Base-by-base conservation (phyloP, 768 basidiomycete genomes). In the Solioccasus polychromus region DNA sequence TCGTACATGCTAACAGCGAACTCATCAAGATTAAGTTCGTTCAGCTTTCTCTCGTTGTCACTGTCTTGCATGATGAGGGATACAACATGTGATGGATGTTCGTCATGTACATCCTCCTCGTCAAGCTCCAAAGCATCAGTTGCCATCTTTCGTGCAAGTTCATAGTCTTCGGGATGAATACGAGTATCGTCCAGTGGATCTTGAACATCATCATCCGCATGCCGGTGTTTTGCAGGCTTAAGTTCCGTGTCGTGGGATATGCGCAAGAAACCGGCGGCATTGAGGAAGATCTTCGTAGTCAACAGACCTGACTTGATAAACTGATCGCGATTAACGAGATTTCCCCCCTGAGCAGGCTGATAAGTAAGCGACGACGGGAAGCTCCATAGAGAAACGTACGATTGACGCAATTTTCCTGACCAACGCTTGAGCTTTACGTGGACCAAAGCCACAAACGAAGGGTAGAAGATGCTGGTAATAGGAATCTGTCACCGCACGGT, bases 141-240 rank as follows among this genome's bases (percentile, higher is more conserved):
- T 29, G 95, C 95, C 93, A 99, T 96, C 73, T 98, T 97, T 28
- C 92, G 84, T 4, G 96, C 95, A 30, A 98, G 76, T 54, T 97
- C 94, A 61, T 98, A 99, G 68, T 99, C 96, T 63, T 95, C 91
- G 6, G 92, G 92, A 60, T 99, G 96, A 42, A 99, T 91, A 17
- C 96, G 88, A 29, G 94, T 98, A 59, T 84, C 83, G 60, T 99
- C 96, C 42, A 99, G 74, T 4, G 94, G 91, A 64, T 99, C 96
- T 28, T 79, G 80, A 44, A 80, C 75, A 35, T 88, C 86, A 36
- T 82, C 80, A 25, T 85, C 81, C 48, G 69, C 67, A 39, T 77
- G 74, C 29, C 77, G 73, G 35, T 77, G 76, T 66, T 88, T 88
- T 25, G 71, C 58, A 35, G 76, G 72, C 57, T 80, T 85, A 46